Base-by-base conservation (phyloP, 768 basidiomycete genomes). In the Ephemerocybe angulata region DNA sequence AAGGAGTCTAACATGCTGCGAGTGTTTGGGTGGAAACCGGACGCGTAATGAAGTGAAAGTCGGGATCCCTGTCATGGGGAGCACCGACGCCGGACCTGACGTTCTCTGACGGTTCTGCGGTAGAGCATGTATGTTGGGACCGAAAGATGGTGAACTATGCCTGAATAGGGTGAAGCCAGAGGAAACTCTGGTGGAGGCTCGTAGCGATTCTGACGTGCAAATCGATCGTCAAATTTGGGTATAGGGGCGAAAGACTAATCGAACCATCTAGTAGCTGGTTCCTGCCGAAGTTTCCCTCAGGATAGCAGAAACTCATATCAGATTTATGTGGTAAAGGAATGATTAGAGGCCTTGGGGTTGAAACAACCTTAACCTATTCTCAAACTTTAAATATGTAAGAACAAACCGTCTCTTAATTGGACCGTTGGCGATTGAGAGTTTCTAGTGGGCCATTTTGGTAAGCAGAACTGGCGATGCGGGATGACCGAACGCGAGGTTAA, bases 181-280 rank as follows among this genome's bases (percentile, higher is more conserved):
- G 88, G 87, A 90, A 90, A 90, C 88, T 87, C 87, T 89, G 88
- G 86, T 90, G 87, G 87, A 89, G 86, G 88, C 85, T 87, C 84
- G 85, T 87, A 90, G 51, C 51, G 51, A 52, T 90, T 89, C 88
- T 90, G 88, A 89, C 86, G 85, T 90, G 88, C 88, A 90, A 90
- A 90, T 90, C 87, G 85, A 88, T 90, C 84, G 87, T 89, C 85
- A 77, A 87, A 90, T 86, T 87, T 88, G 87, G 86, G 87, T 88
- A 89, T 90, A 89, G 88, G 88, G 88, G 87, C 84, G 85, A 90
- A 90, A 90, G 88, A 90, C 88, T 87, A 88, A 90, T 90, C 86
- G 86, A 89, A 88, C 87, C 87, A 87, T 88, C 76, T 87, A 88
- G 86, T 88, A 87, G 86, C 87, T 89, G 86, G 86, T 88, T 89